phyloP scores from a whole-genome alignment of 2,329 filamentous ascomycete genomes.

The Pseudogymnoascus sp. region DNA sequence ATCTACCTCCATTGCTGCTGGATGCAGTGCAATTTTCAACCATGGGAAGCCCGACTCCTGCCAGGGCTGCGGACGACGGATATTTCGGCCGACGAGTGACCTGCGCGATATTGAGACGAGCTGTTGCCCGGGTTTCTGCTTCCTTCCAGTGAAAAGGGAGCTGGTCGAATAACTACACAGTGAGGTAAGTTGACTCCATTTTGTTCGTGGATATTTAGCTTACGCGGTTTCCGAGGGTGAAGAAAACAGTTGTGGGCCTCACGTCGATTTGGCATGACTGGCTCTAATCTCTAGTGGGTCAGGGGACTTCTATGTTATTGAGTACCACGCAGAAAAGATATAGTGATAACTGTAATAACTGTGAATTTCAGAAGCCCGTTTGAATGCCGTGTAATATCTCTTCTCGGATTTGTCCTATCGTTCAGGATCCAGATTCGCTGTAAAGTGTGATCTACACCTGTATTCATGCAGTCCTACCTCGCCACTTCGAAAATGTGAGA shows the following conservation, averaged over 20 bases:
- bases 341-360: neutral
- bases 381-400: neutral
- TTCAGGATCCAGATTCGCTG: neutral
- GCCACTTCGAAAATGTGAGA: neutral
- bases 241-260: neutral
- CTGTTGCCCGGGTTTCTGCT: neutral
- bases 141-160: neutral
- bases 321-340: neutral
- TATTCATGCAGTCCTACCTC: slow-evolving; percentile 1
- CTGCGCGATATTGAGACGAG: neutral
- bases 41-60: neutral
- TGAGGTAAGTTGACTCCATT: neutral
- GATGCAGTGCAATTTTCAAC: neutral
- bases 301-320: neutral
- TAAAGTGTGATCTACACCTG: neutral
- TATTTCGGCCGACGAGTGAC: neutral
- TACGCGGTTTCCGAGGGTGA: neutral
- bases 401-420: neutral
- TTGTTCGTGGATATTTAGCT: neutral
- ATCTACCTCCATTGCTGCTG: neutral
- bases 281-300: neutral
- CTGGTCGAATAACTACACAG: neutral
- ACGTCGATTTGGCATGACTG: neutral
- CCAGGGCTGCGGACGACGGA: neutral
- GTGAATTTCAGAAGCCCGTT: neutral